Base-by-base conservation (phyloP, 1,284 basidiomycete species). In the Ustilago cynodontis region DNA sequence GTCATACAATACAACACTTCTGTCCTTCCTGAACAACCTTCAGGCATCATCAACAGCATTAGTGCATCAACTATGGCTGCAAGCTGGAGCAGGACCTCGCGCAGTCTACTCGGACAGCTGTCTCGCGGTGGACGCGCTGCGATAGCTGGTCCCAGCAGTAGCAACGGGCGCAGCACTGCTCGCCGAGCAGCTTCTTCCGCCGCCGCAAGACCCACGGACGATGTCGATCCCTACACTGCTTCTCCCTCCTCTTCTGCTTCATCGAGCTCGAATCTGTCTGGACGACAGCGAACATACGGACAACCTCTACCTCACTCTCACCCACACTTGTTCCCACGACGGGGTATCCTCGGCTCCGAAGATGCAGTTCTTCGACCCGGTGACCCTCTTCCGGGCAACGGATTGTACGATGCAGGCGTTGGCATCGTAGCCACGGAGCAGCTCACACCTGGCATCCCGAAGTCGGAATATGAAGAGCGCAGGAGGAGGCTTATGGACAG, bases 401-500 rank as follows among this genome's bases (percentile, higher is more conserved):
- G 41, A 13, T 49, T 69, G 16, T 68, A 68, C 50, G 71, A 74
- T 39, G 51, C 57, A 2, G 66, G 70, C 29, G 63, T 66, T 16
- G 79, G 77, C 26, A 51, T 59, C 33, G 76, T 81, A 2, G 82
- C 84, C 0, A 59, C 54, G 18, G 77, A 81, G 20, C 93, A 98
- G 77, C 88, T 95, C 26, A 98, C 94, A 0, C 92, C 94, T 0
- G 95, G 95, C 11, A 93, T 99, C 68, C 88, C 91, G 1, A 88
- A 88, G 9, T 86, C 88, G 26, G 97, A 99, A 78, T 98, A 97
- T 87, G 93, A 95, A 72, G 86, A 86, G n/a, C 88, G 96, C 54
- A 87, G 96, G 69, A 88, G 86, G 69, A 88, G 86, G 20, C 88
- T 99, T 28, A 93, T 99, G 91, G 89, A 92, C 18, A 86, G 87